These are phyloP conservation scores for Jaltomata sinuosa DNA, from an alignment of 257 asterid genomes.

Conservation along the genomic window DNA sequence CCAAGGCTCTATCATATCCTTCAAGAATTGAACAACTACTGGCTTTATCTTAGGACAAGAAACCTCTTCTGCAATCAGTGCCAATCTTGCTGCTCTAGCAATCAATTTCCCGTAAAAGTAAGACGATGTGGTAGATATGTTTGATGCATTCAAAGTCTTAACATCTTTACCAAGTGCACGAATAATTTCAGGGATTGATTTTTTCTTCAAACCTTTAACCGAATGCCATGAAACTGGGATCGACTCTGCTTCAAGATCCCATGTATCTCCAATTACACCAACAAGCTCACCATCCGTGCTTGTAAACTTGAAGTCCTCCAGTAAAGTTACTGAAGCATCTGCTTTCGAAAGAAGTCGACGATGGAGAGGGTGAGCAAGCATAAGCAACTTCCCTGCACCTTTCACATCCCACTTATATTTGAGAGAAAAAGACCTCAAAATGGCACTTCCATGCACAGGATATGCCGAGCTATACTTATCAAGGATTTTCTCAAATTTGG, in stretches of 20 bases:
- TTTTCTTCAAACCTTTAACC: slow-evolving; percentile 52
- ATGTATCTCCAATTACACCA: slow-evolving; percentile 83
- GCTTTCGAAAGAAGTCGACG: slow-evolving; percentile 43
- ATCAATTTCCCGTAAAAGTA: slow-evolving; percentile 75
- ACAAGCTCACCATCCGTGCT: slow-evolving; percentile 90
- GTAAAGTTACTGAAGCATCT: slow-evolving; percentile 33
- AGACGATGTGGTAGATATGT: slow-evolving; percentile 55
- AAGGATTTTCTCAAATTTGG: slow-evolving; percentile 32
- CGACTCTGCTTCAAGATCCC: slow-evolving; percentile 65
- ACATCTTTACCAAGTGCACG: slow-evolving; percentile 63
- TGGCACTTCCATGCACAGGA: slow-evolving; percentile 64
- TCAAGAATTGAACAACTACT: slow-evolving; percentile 51
- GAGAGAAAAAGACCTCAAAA: slow-evolving; percentile 48
- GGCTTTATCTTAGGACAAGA: slow-evolving; percentile 48
- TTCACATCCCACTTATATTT: slow-evolving; percentile 76
- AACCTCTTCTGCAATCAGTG: slow-evolving; percentile 87
- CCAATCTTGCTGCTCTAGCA: slow-evolving; percentile 93
- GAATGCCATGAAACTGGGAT: slow-evolving; percentile 89
- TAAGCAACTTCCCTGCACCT: slow-evolving; percentile 77
- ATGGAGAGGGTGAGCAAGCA: slow-evolving; percentile 95
- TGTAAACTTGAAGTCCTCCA: slow-evolving; percentile 56
- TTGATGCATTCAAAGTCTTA: slow-evolving; percentile 32
- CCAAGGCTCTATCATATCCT: slow-evolving; percentile 85
- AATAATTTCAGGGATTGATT: slow-evolving; percentile 38
- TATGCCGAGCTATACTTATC: slow-evolving; percentile 61